Evolutionary conservation across 139 green algal species (phyloP), one percentile per base, ranked within the genome.

Genomic region (Diplosphaera chodatii): DNA sequence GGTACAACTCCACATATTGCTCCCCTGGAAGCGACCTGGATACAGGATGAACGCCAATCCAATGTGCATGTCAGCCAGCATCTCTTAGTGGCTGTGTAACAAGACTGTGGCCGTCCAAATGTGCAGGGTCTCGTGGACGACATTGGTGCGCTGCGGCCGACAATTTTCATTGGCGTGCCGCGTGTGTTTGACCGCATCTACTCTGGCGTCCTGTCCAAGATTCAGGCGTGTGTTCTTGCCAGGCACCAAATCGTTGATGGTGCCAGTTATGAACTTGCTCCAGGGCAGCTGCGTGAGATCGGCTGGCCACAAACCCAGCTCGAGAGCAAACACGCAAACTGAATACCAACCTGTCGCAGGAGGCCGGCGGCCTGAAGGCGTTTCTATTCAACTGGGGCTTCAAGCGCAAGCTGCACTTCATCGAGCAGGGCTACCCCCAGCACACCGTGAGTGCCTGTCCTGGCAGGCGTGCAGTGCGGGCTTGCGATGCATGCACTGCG

Each of bases 161-260:
- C 92, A 32, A 64, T 97, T 2, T 98, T 99, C 79, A 76, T 88
- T 63, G 94, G 93, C 29, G 94, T 98, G 74, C 94, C 94, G 0
- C 86, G 94, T 55, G 91, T 99, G 20, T 98, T 95, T 79, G 94
- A 99, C 78, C 85, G 93, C 77, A 97, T 99, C 82, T 96, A 97
- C 83, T 67, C 75, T 4, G 80, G 88, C 62, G 86, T 92, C 40
- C 84, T 85, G 59, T 32, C 40, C 32, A 81, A 91, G 78, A 66
- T 78, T 25, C 63, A 74, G 3, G n/a, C 16, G n/a, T 32, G 21
- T 2, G 21, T 63, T 5, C 2, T 15, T 55, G 31, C 28, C 34
- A 8, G 10, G 6, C 10, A 48, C 37, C 37, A 6, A 20, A 10
- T 37, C n/a, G 22, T 71, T n/a, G 56, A 67, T 37, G 56, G 66